Base-by-base conservation (phyloP, 495 filamentous ascomycete genomes). In the Neurospora sp. region DNA sequence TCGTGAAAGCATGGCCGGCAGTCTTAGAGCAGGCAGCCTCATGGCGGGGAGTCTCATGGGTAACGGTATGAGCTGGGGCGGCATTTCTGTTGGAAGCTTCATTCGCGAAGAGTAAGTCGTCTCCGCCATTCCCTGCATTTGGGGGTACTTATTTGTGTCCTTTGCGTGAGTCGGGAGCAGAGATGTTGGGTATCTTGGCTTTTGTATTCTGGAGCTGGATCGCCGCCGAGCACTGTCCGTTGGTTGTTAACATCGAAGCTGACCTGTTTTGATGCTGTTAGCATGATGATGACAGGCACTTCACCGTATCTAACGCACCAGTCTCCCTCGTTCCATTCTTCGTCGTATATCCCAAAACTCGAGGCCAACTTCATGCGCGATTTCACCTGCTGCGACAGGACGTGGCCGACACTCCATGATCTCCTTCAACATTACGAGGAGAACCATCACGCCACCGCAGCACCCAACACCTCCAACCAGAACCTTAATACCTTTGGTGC, bases 331-430 rank as follows among this genome's bases (percentile, higher is more conserved):
- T 98, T 91, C 76, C 96, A 99, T 78, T 99, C 96, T 9, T 97
- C 95, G 1, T 98, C 96, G 39, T 99, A 99, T 82, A 89, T 98
- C 48, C 96, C 96, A 8, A 98, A 98, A 81, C 88, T 98, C 78
- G 96, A 99, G 83, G 96, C 96, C 70, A 93, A 93, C 79, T 98
- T 97, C 80, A 94, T 98, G 93, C 90, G 89, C 77, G 93, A 98
- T 83, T 98, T 97, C 83, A 90, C 88, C 61, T 99, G 96, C 85
- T 99, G 96, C 83, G 93, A 92, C 76, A 84, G 91, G 75, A 95
- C 88, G 27, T 86, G 97, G 77, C 90, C 94, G 59, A 94, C 94
- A 11, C 88, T 98, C 74, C 96, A 99, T 80, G 96, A 98, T 79
- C 88, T 99, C 31, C 84, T 98, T 69, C 94, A 97, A 76, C 96